These are phyloP conservation scores for Trametes cinnabarina DNA, from an alignment of 768 basidiomycete species.

Conservation along the genomic window DNA sequence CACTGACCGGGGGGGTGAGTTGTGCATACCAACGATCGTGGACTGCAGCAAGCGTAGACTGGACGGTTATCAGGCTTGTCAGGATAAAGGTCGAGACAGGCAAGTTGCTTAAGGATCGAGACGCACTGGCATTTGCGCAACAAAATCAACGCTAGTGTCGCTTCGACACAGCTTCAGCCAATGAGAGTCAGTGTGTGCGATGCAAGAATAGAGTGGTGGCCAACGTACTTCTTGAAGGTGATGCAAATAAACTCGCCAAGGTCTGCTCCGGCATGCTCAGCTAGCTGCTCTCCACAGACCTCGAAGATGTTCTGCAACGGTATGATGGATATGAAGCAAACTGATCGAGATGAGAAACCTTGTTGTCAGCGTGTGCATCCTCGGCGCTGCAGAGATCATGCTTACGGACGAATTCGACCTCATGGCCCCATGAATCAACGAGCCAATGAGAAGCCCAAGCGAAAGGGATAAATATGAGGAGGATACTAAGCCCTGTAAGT, in stretches of 20 bases:
- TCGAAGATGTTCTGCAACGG: slow-evolving; percentile 69
- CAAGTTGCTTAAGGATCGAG: background rate
- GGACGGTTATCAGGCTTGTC: background rate
- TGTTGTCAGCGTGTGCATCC: no score
- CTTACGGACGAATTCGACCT: slow-evolving; percentile 47
- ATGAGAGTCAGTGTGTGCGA: no score
- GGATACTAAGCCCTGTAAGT: slow-evolving; percentile 39
- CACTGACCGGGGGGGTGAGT: background rate
- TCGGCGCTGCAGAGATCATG: slow-evolving; percentile 6
- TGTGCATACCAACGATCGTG: slow-evolving; percentile 56
- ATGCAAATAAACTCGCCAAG: slow-evolving; percentile 64
- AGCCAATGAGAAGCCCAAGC: slow-evolving; percentile 61
- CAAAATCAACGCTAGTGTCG: slow-evolving; percentile 65
- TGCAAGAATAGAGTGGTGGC: no score
- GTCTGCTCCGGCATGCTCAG: slow-evolving; percentile 50
- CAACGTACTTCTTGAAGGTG: slow-evolving; percentile 60
- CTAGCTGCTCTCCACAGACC: slow-evolving; percentile 55
- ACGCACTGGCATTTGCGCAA: slow-evolving; percentile 62
- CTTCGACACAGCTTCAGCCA: slow-evolving; percentile 75
- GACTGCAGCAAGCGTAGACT: slow-evolving; percentile 66
- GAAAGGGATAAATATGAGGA: slow-evolving; percentile 56
- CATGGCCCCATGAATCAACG: slow-evolving; percentile 32
- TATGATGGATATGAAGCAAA: slow-evolving; percentile 42
- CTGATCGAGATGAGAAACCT: background rate
- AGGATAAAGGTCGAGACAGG: no score